Percentiles rank a stretch among this genome's conserved stretches.
Conservation (phyloP, 805 yeast genomes). For the Wickerhamomyces canadensis region DNA sequence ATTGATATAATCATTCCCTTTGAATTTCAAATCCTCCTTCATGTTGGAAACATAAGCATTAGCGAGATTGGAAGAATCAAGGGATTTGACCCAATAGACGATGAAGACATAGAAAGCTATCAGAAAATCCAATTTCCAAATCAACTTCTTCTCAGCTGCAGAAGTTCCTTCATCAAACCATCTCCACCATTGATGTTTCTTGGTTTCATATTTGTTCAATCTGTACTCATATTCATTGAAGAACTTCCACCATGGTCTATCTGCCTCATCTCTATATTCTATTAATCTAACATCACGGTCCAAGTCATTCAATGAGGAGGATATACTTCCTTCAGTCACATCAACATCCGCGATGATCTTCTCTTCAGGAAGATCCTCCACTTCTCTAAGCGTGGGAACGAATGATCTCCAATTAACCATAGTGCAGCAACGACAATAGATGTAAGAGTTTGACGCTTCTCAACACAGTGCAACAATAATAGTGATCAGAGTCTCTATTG, state of each 20-base stretch:
- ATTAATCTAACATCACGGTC: background rate
- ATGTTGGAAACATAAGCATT: slow-evolving; percentile 66
- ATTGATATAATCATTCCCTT: slow-evolving; percentile 56
- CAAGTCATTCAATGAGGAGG: no score
- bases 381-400: background rate
- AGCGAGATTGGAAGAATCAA: slow-evolving; percentile 53
- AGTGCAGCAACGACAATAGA: no score
- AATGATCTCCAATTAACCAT: no score
- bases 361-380: background rate
- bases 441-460: no score
- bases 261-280: slow-evolving; percentile 47
- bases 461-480: no score
- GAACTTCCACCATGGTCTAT: slow-evolving; percentile 46
- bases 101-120: slow-evolving; percentile 49
- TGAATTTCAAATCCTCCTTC: slow-evolving; percentile 46
- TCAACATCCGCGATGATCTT: no score
- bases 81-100: slow-evolving; percentile 61
- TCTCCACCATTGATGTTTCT: slow-evolving; percentile 41
- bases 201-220: slow-evolving; percentile 26
- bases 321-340: no score
- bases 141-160: slow-evolving; percentile 33
- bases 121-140: slow-evolving; percentile 41
- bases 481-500: no score
- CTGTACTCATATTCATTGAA: slow-evolving; percentile 62
- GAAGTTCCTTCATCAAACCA: slow-evolving; percentile 51